Evolutionary conservation across 2,329 filamentous ascomycete genomes (phyloP).

Genomic region (Juglanconis oblonga): DNA sequence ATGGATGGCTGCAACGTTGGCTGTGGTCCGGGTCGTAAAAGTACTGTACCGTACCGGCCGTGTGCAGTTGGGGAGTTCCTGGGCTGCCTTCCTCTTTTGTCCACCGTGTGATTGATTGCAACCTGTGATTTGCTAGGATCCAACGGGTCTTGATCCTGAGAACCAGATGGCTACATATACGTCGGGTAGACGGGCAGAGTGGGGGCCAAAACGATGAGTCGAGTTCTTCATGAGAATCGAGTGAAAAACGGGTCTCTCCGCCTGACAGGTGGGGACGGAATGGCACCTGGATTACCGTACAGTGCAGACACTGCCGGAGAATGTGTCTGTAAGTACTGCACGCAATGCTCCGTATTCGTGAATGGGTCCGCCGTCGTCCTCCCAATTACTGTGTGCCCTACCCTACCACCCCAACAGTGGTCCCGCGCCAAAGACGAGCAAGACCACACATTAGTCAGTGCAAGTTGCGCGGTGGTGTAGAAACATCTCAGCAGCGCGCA

Average conservation of each 20-base stretch:
- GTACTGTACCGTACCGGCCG: conserved; percentile 4
- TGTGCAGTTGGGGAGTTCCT: background rate
- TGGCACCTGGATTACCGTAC: background rate
- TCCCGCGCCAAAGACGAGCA: background rate
- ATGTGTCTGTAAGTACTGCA: background rate
- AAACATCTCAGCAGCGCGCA: background rate
- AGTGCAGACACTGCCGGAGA: conserved; percentile 6
- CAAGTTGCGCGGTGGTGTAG: no score
- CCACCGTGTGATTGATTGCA: background rate
- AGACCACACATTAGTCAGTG: background rate
- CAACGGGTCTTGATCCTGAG: background rate
- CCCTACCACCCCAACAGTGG: background rate
- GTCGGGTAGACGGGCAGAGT: background rate
- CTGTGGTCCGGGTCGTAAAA: background rate
- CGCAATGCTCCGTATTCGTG: background rate
- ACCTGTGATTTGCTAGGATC: conserved; percentile 6
- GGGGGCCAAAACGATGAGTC: conserved; percentile 6
- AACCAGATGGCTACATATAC: background rate
- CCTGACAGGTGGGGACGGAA: conserved; percentile 11
- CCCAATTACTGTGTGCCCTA: background rate
- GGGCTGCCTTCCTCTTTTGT: conserved; percentile 17
- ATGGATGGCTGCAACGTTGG: conserved; percentile 6
- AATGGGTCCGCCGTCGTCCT: background rate
- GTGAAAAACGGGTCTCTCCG: conserved; percentile 7
- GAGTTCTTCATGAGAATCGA: conserved; percentile 8